These are phyloP conservation scores for Esteya vermicola DNA, from an alignment of 2,329 filamentous ascomycete genomes.

Conservation along the genomic window DNA sequence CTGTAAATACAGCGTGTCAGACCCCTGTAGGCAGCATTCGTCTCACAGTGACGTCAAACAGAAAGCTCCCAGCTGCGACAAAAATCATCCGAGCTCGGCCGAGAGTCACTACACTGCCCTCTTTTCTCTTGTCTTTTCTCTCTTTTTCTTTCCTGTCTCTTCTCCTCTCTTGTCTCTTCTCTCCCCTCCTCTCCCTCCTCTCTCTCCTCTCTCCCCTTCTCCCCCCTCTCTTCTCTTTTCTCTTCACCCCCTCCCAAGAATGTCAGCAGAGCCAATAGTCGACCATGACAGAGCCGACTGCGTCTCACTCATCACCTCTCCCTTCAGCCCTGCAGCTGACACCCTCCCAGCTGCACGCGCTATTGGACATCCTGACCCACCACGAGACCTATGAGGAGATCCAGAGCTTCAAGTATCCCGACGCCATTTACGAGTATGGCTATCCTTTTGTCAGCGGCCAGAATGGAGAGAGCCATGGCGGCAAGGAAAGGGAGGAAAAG, in stretches of 20 bases:
- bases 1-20: no score
- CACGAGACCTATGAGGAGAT: constrained; percentile 53
- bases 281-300: no score
- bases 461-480: no score
- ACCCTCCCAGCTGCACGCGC: constrained; percentile 30
- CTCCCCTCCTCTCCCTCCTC: not conserved
- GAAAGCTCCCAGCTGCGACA: no score
- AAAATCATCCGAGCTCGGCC: no score
- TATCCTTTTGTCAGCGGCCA: constrained; percentile 58
- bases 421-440: constrained; percentile 52
- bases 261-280: no score
- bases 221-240: not conserved
- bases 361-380: constrained; percentile 47
- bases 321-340: constrained; percentile 10
- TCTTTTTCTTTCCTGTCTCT: not conserved
- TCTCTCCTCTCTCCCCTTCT: not conserved
- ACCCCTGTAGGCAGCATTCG: no score
- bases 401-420: constrained; percentile 52
- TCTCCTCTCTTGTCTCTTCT: not conserved
- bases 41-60: no score
- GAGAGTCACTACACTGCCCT: no score
- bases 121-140: no score
- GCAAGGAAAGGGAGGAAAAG: no score
- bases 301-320: not conserved
- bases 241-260: not conserved